Base-by-base conservation (phyloP, 768 basidiomycete genomes). In the Trametes meyenii region DNA sequence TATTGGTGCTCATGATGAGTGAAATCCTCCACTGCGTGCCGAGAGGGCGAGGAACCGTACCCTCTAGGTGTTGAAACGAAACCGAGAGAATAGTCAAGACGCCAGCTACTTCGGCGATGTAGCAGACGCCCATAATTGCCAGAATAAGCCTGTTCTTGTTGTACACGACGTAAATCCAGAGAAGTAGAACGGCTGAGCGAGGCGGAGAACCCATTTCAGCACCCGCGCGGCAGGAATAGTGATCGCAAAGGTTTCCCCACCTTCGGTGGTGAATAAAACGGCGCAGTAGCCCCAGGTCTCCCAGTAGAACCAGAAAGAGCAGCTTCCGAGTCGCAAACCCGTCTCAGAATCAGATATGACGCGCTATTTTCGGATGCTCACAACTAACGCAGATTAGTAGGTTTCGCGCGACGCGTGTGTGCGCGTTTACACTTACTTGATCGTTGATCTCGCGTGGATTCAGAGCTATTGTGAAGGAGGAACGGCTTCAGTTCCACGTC, bases 91-190 rank as follows among this genome's bases (percentile, higher is more conserved):
- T 67, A 1, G 66, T 45, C 3, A 66, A n/a, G 23, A 72, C 65
- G 29, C 64, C 38, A 21, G 46, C 54, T 3, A 62, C 54, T 48
- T 72, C 66, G 11, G 58, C 58, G 16, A 65, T 19, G 23, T 69
- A 73, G 14, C 64, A 59, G 6, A 50, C 38, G 29, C 48, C 50
- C 36, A 72, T 56, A 16, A 63, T n/a, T 8, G 59, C 50, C 2
- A 70, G 64, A 19, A 74, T 60, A n/a, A 35, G 48, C 2, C 54
- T 55, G 24, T 64, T 70, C 42, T 66, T 66, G 61, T 69, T 68
- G 60, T 71, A 73, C 5, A 73, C 64, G 26, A 74, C 67, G 50
- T 66, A 72, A 7, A 74, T 72, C 73, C 73, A 74, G 5, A 73
- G 62, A 5, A 73, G 54, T 19, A 74, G 60, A 6, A 73, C 71